Conservation (phyloP, 2,329 filamentous ascomycete genomes). For the Capronia epimyces region DNA sequence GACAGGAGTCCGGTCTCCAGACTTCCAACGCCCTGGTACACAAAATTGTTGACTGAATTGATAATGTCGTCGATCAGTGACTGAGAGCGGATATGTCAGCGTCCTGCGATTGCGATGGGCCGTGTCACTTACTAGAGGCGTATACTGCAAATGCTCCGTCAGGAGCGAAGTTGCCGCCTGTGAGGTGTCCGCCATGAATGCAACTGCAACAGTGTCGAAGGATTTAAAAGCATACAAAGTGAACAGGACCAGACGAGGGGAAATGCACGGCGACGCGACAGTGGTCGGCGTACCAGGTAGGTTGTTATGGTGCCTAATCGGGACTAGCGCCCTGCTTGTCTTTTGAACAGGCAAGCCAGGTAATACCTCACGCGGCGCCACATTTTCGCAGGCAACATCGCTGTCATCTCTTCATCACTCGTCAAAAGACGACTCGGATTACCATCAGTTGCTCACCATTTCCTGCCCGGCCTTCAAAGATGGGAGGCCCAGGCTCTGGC, state of each 20-base stretch:
- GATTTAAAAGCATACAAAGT: background rate
- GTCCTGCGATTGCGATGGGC: background rate
- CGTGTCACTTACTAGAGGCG: conserved; percentile 66
- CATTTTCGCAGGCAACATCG: background rate
- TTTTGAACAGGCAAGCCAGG: background rate
- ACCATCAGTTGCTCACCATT: conserved; percentile 6
- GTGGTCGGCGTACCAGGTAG: no score
- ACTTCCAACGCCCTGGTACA: conserved; percentile 81
- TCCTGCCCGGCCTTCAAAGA: conserved; percentile 8
- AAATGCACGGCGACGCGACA: background rate
- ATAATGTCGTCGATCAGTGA: conserved; percentile 96
- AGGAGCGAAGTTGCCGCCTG: conserved; percentile 56
- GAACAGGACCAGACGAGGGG: background rate
- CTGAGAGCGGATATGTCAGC: conserved; percentile 44
- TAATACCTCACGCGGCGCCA: background rate
- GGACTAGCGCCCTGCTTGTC: background rate
- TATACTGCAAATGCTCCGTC: conserved; percentile 93
- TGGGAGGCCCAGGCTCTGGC: conserved; percentile 29
- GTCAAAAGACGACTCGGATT: conserved; percentile 22
- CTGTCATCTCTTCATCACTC: conserved; percentile 5
- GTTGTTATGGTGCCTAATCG: background rate
- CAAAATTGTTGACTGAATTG: conserved; percentile 89
- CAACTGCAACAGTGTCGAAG: background rate
- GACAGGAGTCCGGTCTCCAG: conserved; percentile 76
- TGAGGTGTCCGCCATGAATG: conserved; percentile 24